phyloP scores from a whole-genome alignment of 768 basidiomycete genomes.

The Tulasnella sp. region DNA sequence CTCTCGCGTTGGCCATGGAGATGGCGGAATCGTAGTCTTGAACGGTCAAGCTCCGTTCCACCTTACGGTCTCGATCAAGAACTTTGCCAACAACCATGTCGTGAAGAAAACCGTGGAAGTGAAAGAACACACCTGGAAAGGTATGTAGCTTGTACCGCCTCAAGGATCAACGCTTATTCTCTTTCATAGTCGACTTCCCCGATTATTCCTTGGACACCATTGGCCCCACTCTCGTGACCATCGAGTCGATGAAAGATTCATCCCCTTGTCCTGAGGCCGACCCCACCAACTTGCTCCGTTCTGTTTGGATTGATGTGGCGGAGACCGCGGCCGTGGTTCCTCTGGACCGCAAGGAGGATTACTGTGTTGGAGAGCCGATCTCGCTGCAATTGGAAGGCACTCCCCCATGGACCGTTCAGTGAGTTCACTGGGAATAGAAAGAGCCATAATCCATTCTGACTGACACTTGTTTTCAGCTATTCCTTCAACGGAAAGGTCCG shows the following conservation, averaged over 20 bases:
- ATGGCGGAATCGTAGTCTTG: slow-evolving; percentile 62
- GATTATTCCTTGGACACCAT: slow-evolving; percentile 70
- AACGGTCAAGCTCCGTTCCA: slow-evolving; percentile 85
- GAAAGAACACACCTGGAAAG: slow-evolving; percentile 56
- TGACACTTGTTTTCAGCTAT: slow-evolving; percentile 53
- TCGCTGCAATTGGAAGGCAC: slow-evolving; percentile 93
- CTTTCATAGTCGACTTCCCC: slow-evolving; percentile 48
- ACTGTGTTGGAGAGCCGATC: slow-evolving; percentile 84
- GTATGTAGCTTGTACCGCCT: not conserved
- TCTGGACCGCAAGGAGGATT: slow-evolving; percentile 69
- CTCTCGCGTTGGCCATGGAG: slow-evolving; percentile 48
- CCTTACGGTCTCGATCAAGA: slow-evolving; percentile 68
- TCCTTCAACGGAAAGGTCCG: slow-evolving; percentile 70
- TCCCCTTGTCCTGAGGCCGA: slow-evolving; percentile 74
- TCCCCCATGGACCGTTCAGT: slow-evolving; percentile 90
- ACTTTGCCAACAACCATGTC: slow-evolving; percentile 65
- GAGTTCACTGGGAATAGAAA: slow-evolving; percentile 32
- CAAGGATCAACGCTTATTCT: not conserved
- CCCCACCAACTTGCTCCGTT: slow-evolving; percentile 55
- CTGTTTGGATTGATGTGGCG: slow-evolving; percentile 87
- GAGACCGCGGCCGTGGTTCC: slow-evolving; percentile 92
- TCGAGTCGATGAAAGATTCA: slow-evolving; percentile 75
- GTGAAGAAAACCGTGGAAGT: slow-evolving; percentile 54
- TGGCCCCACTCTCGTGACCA: slow-evolving; percentile 72
- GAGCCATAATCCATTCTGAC: slow-evolving; percentile 22